Conservation (phyloP, 2,329 filamentous ascomycete genomes). For the Parafenestella ontariensis region DNA sequence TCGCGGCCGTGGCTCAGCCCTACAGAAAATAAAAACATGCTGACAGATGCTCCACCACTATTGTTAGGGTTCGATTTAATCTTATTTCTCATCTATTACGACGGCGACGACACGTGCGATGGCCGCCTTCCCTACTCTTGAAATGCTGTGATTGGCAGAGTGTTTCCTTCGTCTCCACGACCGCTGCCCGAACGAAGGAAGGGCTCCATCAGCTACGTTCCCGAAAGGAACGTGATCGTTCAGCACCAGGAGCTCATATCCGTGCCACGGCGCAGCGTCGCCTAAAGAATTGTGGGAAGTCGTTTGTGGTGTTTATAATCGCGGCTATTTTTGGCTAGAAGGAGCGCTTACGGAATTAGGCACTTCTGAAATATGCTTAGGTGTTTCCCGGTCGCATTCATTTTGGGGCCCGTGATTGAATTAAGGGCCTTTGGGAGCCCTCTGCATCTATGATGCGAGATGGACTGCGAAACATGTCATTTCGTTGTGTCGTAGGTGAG, state of each 20-base stretch:
- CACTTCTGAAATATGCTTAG: not conserved
- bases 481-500: not conserved
- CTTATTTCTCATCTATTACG: conserved; percentile 1
- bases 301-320: conserved; percentile 4
- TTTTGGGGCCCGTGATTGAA: not conserved
- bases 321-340: conserved; percentile 9
- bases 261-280: not conserved
- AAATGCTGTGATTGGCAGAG: not conserved
- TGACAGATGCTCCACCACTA: conserved; percentile 2
- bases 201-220: not conserved
- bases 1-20: conserved; percentile 5
- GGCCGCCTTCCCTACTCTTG: not conserved
- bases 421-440: not conserved
- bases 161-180: not conserved
- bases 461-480: not conserved
- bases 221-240: not conserved
- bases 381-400: not conserved
- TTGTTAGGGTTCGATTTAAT: conserved; percentile 6
- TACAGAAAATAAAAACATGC: conserved; percentile 2
- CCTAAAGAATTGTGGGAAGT: not conserved
- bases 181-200: not conserved
- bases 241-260: not conserved
- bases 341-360: not conserved
- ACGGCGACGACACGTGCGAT: not conserved
- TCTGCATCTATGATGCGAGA: too few species aligned